Percentiles rank a stretch among this genome's conserved stretches.
Evolutionary conservation across 2,329 filamentous ascomycete genomes (phyloP).

Genomic region (Alternaria metachromatica): DNA sequence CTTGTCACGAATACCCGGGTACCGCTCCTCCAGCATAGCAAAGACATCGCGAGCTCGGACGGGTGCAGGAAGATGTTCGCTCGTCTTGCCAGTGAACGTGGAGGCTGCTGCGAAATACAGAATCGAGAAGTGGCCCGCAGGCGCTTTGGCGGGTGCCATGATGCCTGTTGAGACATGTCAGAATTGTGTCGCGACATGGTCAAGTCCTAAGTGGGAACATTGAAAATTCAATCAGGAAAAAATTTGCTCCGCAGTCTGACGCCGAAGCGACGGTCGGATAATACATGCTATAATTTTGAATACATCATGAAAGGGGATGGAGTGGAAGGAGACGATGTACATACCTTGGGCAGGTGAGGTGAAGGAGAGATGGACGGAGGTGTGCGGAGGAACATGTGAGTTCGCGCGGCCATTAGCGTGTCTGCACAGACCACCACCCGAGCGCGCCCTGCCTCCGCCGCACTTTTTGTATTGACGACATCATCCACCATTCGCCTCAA

Average conservation of each 20-base stretch:
- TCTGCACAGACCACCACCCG: conserved; percentile 17
- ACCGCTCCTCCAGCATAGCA: conserved; percentile 69
- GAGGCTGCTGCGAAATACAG: conserved; percentile 82
- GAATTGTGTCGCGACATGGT: not conserved
- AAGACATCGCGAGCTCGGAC: conserved; percentile 69
- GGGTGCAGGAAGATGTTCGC: conserved; percentile 71
- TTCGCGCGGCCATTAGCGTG: conserved; percentile 20
- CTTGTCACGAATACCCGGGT: conserved; percentile 71
- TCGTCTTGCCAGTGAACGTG: conserved; percentile 72
- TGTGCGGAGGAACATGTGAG: conserved; percentile 25
- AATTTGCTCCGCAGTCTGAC: conserved; percentile 40
- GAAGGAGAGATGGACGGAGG: conserved; percentile 14
- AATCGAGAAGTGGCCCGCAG: conserved; percentile 73
- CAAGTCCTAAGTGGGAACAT: not conserved
- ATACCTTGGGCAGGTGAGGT: conserved; percentile 24
- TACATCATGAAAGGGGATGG: conserved; percentile 41
- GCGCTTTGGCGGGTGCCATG: conserved; percentile 57
- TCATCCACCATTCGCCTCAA: conserved; percentile 1
- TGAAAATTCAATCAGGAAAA: conserved; percentile 39
- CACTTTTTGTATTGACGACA: conserved; percentile 16
- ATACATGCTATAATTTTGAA: conserved; percentile 57
- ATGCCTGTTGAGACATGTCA: conserved; percentile 23
- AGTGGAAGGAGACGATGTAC: conserved; percentile 8
- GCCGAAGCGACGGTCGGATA: conserved; percentile 51
- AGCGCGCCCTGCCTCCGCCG: conserved; percentile 21